Evolutionary conservation across 2,329 filamentous ascomycete species (phyloP), one percentile per base, ranked within the genome.

Genomic region (Dothistroma pini): DNA sequence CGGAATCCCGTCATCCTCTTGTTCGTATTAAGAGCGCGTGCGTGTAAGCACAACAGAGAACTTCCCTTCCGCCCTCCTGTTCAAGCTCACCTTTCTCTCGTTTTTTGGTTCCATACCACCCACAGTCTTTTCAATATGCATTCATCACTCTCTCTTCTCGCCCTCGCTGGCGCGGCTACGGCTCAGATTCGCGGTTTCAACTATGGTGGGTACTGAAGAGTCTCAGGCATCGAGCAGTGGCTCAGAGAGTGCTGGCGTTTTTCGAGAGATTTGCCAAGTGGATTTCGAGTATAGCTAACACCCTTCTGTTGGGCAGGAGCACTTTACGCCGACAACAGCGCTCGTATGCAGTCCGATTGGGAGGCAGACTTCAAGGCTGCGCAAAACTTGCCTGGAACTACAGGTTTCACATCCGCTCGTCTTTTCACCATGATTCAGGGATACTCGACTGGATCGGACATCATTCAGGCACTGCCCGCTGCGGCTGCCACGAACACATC

Each of bases 401-500:
- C 80, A 19, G 85, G 84, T 51, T 90, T 88, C 78, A 88, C 78
- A 69, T 86, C 84, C 63, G 88, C 86, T 51, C 85, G 88, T 63
- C 80, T 90, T 19, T 90, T 88, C 76, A 90, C 87, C 67, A 89
- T 85, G 83, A 79, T 88, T 48, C 88, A 91, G 82, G 83, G 76
- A 31, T 86, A 51, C 29, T 51, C 48, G 84, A 66, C 87, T 87
- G 8, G 16, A 9, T 76, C 82, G 66, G 86, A 82, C 75, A 82
- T 86, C 69, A 91, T 89, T 70, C 79, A 82, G 35, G 69, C 88
- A 65, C 90, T 96, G 65, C 87, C 87, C 44, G 91, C 91, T 49
- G 91, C 90, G 70, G 90, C 95, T 75, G 84, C 81, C 68, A 89
- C 89, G 70, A 50, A 58, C 48, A 58, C 56, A 19, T 51, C 47